phyloP scores from a whole-genome alignment of 2,329 filamentous ascomycete species.

The Phoma sp. region DNA sequence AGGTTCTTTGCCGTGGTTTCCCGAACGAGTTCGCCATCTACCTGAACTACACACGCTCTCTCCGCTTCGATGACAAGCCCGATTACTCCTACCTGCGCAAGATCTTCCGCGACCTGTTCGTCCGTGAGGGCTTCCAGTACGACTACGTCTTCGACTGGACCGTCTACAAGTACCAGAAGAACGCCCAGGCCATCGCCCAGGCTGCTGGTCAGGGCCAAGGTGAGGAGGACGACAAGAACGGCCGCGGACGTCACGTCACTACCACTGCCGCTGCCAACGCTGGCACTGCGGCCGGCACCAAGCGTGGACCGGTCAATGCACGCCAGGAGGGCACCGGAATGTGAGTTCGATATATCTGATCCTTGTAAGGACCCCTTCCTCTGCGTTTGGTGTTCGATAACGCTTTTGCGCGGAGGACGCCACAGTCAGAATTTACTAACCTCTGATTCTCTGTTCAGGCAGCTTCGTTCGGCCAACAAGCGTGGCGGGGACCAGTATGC shows the following conservation, averaged over 20 bases:
- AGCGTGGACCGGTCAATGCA: conserved; percentile 74
- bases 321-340: conserved; percentile 93
- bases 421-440: conserved; percentile 59
- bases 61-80: conserved; percentile 99
- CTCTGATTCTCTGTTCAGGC: conserved; percentile 52
- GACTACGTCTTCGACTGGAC: conserved; percentile 99
- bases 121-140: conserved; percentile 99
- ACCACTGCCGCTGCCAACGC: conserved; percentile 70
- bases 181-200: conserved; percentile 91
- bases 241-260: conserved; percentile 61
- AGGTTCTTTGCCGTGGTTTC: conserved; percentile 98
- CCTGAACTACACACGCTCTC: conserved; percentile 97
- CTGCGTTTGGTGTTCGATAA: conserved; percentile 81
- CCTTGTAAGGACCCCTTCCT: conserved; percentile 89
- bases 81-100: conserved; percentile 99
- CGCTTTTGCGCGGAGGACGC: conserved; percentile 71
- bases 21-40: conserved; percentile 99
- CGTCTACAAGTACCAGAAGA: conserved; percentile 99
- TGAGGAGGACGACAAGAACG: conserved; percentile 77
- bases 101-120: conserved; percentile 99
- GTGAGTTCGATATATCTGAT: conserved; percentile 84
- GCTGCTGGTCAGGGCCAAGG: conserved; percentile 70
- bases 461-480: conserved; percentile 60
- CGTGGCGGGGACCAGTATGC: conserved; percentile 57
- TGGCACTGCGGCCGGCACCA: conserved; percentile 66